Evolutionary conservation across 257 asterid genomes (phyloP).

Genomic region (Solanum piurae): DNA sequence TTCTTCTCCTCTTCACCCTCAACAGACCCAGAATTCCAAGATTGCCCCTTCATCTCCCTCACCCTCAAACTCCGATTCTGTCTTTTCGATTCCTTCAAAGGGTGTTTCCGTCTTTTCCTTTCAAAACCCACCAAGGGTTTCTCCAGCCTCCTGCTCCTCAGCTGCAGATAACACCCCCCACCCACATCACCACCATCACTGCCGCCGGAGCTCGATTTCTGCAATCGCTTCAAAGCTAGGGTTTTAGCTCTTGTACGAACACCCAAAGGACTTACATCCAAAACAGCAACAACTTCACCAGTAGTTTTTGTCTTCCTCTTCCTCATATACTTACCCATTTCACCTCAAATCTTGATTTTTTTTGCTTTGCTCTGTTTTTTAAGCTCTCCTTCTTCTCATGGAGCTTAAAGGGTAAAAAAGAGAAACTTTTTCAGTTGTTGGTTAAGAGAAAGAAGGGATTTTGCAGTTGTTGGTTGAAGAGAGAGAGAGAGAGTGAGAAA

Average conservation of each 20-base stretch:
- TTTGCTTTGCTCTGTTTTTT: neutral
- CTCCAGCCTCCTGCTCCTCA: slow-evolving; percentile 16
- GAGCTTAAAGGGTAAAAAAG: neutral
- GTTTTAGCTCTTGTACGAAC: slow-evolving; percentile 31
- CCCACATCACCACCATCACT: neutral
- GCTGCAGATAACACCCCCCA: slow-evolving; percentile 24
- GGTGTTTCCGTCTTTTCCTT: slow-evolving; percentile 2
- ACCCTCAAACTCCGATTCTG: neutral
- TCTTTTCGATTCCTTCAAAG: slow-evolving; percentile 1
- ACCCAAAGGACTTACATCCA: slow-evolving; percentile 12
- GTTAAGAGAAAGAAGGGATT: neutral
- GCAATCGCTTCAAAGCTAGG: slow-evolving; percentile 19
- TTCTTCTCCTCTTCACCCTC: neutral
- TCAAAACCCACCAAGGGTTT: neutral
- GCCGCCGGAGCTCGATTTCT: neutral
- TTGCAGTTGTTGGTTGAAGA: slow-evolving; percentile 14
- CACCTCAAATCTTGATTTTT: neutral
- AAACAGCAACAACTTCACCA: slow-evolving; percentile 1
- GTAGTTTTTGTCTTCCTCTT: slow-evolving; percentile 14
- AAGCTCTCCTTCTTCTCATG: neutral
- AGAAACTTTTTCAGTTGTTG: neutral
- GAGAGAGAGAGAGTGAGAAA: neutral
- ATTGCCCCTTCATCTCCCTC: neutral
- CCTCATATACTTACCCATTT: slow-evolving; percentile 30
- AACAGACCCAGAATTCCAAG: neutral